phyloP scores from a whole-genome alignment of 2,329 filamentous ascomycete species.

The Elsinoe fawcettii region DNA sequence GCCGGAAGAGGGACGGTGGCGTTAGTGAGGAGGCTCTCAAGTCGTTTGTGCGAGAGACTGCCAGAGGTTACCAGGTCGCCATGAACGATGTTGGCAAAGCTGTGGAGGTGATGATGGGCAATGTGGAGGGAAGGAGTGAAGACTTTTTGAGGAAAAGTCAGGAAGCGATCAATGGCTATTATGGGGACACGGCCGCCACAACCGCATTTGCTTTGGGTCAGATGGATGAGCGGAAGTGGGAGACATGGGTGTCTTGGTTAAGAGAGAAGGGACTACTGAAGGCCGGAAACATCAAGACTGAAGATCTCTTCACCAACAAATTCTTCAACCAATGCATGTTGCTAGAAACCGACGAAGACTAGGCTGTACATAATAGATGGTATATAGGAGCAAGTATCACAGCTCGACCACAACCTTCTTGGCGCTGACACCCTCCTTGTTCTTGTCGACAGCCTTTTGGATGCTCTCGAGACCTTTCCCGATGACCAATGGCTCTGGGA shows the following conservation, averaged over 20 bases:
- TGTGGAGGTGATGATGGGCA: constrained; percentile 65
- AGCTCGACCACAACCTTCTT: constrained; percentile 33
- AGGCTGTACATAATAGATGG: not conserved
- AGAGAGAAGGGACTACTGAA: constrained; percentile 1
- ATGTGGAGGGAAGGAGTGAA: constrained; percentile 53
- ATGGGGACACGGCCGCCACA: constrained; percentile 27
- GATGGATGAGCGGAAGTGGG: constrained; percentile 15
- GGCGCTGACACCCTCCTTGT: constrained; percentile 34
- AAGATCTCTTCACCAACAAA: constrained; percentile 2
- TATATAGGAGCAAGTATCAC: not conserved
- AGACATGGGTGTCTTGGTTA: constrained; percentile 13
- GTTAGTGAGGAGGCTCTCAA: constrained; percentile 68
- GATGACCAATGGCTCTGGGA: constrained; percentile 32
- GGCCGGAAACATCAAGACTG: not conserved
- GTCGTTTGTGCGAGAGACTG: constrained; percentile 35
- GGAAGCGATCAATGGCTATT: constrained; percentile 25
- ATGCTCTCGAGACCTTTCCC: constrained; percentile 34
- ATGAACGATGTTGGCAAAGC: constrained; percentile 82
- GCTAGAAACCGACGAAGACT: not conserved
- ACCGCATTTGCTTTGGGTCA: not conserved
- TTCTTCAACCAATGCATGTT: constrained; percentile 12
- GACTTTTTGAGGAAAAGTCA: constrained; percentile 26
- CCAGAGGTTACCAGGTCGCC: constrained; percentile 39
- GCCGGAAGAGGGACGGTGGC: constrained; percentile 47
- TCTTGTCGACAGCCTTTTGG: constrained; percentile 31